Percentiles rank a stretch among this genome's conserved stretches.
Conservation (phyloP, 2,329 filamentous ascomycete species). For the Cladosporium sp. region DNA sequence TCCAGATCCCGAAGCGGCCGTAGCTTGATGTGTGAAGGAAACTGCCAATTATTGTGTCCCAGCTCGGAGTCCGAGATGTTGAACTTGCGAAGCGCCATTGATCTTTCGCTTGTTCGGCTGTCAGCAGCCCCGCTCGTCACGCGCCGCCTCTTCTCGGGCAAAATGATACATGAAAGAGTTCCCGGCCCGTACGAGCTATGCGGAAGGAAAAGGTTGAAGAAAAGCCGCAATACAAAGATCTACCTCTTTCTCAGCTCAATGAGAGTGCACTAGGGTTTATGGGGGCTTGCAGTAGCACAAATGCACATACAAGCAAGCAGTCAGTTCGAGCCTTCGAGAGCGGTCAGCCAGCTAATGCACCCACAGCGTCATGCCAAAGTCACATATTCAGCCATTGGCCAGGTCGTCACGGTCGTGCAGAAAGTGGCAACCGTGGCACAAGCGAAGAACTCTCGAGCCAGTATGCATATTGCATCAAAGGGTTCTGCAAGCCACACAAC, state of each 20-base stretch:
- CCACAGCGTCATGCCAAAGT: conserved; percentile 3
- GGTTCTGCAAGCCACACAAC: background rate
- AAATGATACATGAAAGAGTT: conserved; percentile 3
- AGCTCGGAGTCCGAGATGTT: conserved; percentile 31
- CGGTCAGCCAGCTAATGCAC: no score
- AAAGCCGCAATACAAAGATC: background rate
- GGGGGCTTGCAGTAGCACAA: conserved; percentile 9
- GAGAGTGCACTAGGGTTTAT: conserved; percentile 3
- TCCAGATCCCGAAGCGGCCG: conserved; percentile 24
- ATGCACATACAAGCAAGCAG: no score
- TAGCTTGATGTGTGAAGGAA: conserved; percentile 27
- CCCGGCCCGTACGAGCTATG: background rate
- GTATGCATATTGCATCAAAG: background rate
- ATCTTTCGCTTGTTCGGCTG: background rate
- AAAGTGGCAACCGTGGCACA: background rate
- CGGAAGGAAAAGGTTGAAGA: background rate
- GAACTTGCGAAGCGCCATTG: conserved; percentile 24
- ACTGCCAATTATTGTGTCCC: conserved; percentile 31
- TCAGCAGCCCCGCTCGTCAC: background rate
- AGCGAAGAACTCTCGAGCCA: background rate
- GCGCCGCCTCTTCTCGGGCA: background rate
- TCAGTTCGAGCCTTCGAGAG: no score
- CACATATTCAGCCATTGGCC: conserved; percentile 6
- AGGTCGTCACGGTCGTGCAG: background rate
- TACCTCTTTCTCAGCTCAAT: background rate